Evolutionary conservation across 1,284 basidiomycete genomes (phyloP), one percentile per base, ranked within the genome.

Genomic region (Rhodotorula sp.): DNA sequence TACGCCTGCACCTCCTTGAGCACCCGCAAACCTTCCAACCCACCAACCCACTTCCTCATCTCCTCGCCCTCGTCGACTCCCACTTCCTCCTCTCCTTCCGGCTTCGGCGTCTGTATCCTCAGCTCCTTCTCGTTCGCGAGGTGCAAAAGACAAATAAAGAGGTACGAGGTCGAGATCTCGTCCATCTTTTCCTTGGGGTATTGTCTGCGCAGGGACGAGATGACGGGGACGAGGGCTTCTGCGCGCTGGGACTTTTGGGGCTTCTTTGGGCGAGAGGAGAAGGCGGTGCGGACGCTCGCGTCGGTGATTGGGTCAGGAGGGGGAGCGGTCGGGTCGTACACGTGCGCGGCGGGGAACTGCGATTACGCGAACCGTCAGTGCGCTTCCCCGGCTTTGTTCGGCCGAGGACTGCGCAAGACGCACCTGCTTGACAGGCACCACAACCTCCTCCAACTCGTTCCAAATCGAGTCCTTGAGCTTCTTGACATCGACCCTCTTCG

Each of bases 81-180:
- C 24, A 59, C 68, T 28, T 69, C 73, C 9, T 62, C 56, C 13
- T 28, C 66, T 1, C 59, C 68, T 18, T 46, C 68, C 16, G 59
- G 48, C 20, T 16, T 40, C 1, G 73, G 73, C 22, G 68, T 70
- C 68, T 75, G 73, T 22, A 77, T 74, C 40, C 71, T 53, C 18
- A 78, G 50, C 4, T 75, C 76, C 62, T 78, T 70, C 70, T 78
- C 77, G 65, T 78, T 78, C 11, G 76, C 76, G 26, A 78, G 65
- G 63, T 78, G 77, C 31, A 78, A 64, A 24, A 78, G 65, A 37
- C 77, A 99, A 80, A 99, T 99, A 83, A 99, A 99, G 81, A 95
- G 99, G 87, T 97, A 99, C 71, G 92, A 96, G 15, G 96, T 99
- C 79, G 93, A 96, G 80, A 99, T 97, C 76, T 99, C 96, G 56